phyloP scores from a whole-genome alignment of 805 yeast genomes.

The Torulaspora gathmanii region DNA sequence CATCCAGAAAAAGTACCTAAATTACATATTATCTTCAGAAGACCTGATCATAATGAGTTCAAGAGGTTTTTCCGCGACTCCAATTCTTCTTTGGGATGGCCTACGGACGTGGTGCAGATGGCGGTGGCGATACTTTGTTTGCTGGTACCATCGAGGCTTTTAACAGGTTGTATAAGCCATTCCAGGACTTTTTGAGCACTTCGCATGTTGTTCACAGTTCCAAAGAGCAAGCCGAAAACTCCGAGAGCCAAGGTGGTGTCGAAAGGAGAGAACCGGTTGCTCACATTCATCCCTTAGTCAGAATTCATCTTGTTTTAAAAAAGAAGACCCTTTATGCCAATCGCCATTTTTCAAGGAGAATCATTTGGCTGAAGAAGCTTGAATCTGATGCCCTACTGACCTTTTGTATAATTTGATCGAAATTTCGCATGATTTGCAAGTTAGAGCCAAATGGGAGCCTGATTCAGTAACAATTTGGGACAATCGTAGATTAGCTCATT shows the following conservation, averaged over 20 bases:
- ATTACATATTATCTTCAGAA: constrained; percentile 57
- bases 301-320: constrained; percentile 68
- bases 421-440: constrained; percentile 55
- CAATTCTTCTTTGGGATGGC: constrained; percentile 44
- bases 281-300: constrained; percentile 59
- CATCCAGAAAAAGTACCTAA: constrained; percentile 57
- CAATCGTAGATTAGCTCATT: constrained; percentile 64
- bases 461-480: constrained; percentile 74
- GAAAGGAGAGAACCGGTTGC: constrained; percentile 62
- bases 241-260: constrained; percentile 53
- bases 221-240: constrained; percentile 59
- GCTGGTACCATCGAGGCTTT: constrained; percentile 70
- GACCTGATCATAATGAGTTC: constrained; percentile 37
- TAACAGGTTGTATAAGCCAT: constrained; percentile 61
- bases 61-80: constrained; percentile 27
- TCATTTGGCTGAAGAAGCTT: constrained; percentile 67
- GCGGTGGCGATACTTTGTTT: constrained; percentile 78
- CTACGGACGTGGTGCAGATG: constrained; percentile 60
- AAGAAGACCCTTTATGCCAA: constrained; percentile 56
- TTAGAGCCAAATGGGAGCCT: constrained; percentile 68
- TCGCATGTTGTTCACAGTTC: constrained; percentile 68
- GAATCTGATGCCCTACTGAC: constrained; percentile 60
- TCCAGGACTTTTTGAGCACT: constrained; percentile 54
- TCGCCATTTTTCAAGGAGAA: constrained; percentile 57
- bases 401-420: constrained; percentile 50